phyloP scores from a whole-genome alignment of 768 basidiomycete species.

The Collybiopsis luxurians region DNA sequence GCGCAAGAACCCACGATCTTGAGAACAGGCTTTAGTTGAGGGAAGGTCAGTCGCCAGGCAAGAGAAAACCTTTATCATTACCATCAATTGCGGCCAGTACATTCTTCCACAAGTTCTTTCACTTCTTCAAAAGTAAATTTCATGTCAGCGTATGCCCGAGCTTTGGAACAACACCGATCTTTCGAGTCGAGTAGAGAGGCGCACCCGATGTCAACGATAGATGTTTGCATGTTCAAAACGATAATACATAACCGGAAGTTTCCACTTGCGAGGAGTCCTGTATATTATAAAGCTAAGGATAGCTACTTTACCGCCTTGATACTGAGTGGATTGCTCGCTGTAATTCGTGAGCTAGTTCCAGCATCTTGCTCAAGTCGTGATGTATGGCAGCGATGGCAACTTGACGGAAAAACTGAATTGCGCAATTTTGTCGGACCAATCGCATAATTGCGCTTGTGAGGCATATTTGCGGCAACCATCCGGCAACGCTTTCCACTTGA shows the following conservation, averaged over 20 bases:
- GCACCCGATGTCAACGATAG: slow-evolving; percentile 6
- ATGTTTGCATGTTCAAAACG: slow-evolving; percentile 1
- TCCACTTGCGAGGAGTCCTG: too few species aligned
- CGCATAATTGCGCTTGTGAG: slow-evolving; percentile 1
- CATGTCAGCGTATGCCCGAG: slow-evolving; percentile 8
- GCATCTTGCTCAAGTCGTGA: slow-evolving; percentile 8
- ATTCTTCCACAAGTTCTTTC: not conserved
- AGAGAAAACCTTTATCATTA: slow-evolving; percentile 1
- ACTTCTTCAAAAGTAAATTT: slow-evolving; percentile 2
- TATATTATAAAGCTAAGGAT: too few species aligned
- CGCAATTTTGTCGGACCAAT: not conserved
- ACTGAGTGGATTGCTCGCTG: slow-evolving; percentile 1
- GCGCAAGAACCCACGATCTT: not conserved
- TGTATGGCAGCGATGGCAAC: too few species aligned
- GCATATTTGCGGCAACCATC: too few species aligned
- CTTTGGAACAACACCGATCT: slow-evolving; percentile 7
- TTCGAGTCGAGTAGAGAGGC: slow-evolving; percentile 5
- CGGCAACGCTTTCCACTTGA: not conserved
- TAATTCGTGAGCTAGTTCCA: not conserved
- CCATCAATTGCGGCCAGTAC: too few species aligned
- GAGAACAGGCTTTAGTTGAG: too few species aligned
- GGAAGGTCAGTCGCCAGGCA: slow-evolving; percentile 2
- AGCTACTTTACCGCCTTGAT: not conserved
- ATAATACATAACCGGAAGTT: too few species aligned
- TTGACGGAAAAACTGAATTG: not conserved